Evolutionary conservation across 805 yeast genomes (phyloP).

Genomic region (Ogataea philodendri): DNA sequence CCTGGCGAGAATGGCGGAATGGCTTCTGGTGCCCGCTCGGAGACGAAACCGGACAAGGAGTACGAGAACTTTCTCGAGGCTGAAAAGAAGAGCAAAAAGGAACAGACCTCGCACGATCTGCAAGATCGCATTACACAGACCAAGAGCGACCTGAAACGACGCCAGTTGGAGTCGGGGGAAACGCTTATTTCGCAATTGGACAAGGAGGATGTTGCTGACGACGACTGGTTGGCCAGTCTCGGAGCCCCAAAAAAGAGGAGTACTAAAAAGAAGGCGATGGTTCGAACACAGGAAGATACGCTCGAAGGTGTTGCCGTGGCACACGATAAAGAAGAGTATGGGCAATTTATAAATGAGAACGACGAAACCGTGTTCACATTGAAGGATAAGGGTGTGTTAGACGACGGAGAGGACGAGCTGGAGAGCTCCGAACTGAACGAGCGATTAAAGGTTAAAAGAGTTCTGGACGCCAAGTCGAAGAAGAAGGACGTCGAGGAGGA

Average conservation of each 20-base stretch:
- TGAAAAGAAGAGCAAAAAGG: conserved; percentile 35
- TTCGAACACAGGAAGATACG: conserved; percentile 10
- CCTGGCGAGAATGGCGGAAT: no score
- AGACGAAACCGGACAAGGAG: conserved; percentile 35
- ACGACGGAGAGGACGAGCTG: conserved; percentile 41
- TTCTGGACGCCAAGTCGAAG: conserved; percentile 7
- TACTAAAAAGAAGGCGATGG: conserved; percentile 6
- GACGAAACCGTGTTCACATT: conserved; percentile 52
- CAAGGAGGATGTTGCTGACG: conserved; percentile 34
- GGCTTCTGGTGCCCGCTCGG: no score
- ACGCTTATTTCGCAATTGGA: conserved; percentile 28
- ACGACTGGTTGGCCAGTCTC: conserved; percentile 35
- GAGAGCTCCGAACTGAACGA: conserved; percentile 31
- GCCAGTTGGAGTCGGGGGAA: conserved; percentile 24
- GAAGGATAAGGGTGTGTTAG: conserved; percentile 45
- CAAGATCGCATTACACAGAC: conserved; percentile 14
- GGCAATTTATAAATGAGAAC: conserved; percentile 29
- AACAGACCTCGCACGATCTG: conserved; percentile 27
- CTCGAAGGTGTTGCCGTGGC: conserved; percentile 40
- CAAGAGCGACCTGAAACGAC: conserved; percentile 22
- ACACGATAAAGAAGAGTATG: conserved; percentile 44
- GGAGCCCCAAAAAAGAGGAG: conserved; percentile 20
- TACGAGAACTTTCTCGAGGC: conserved; percentile 35
- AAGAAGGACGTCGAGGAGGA: conserved; percentile 36
- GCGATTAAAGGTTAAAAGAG: conserved; percentile 23